A percentile compares a stretch with the other conserved stretches of the same genome.
Evolutionary conservation across 768 basidiomycete species (phyloP).

Genomic region (Mycena chlorophos): DNA sequence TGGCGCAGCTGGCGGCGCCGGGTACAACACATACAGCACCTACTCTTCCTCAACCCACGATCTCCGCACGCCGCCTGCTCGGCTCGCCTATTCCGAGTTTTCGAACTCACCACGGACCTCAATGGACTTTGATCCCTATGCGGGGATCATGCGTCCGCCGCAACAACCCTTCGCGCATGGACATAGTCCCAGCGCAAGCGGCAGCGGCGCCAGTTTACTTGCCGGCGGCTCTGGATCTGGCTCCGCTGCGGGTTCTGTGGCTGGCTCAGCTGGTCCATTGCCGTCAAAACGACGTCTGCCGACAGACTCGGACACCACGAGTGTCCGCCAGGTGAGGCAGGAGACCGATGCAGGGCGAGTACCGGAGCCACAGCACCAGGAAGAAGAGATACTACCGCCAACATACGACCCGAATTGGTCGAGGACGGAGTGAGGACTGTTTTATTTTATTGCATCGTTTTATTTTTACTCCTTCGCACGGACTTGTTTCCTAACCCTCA

Average conservation of each 20-base stretch:
- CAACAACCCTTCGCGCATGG: background rate
- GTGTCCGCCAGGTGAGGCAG: conserved; percentile 8
- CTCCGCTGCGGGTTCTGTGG: background rate
- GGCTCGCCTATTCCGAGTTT: conserved; percentile 8
- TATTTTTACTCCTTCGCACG: too few species aligned
- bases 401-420: conserved; percentile 18
- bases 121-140: conserved; percentile 17
- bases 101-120: background rate
- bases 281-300: background rate
- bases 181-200: background rate
- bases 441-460: too few species aligned
- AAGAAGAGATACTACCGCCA: conserved; percentile 17
- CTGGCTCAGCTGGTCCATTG: background rate
- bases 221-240: background rate
- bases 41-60: conserved; percentile 10
- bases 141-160: background rate
- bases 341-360: conserved; percentile 20
- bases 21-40: background rate
- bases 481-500: too few species aligned
- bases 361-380: background rate
- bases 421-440: too few species aligned
- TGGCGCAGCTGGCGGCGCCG: background rate
- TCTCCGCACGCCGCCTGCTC: background rate
- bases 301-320: conserved; percentile 2
- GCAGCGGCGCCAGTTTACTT: too few species aligned